These are phyloP conservation scores for Murraya paniculata DNA, from an alignment of 345 rosid species.

Conservation along the genomic window DNA sequence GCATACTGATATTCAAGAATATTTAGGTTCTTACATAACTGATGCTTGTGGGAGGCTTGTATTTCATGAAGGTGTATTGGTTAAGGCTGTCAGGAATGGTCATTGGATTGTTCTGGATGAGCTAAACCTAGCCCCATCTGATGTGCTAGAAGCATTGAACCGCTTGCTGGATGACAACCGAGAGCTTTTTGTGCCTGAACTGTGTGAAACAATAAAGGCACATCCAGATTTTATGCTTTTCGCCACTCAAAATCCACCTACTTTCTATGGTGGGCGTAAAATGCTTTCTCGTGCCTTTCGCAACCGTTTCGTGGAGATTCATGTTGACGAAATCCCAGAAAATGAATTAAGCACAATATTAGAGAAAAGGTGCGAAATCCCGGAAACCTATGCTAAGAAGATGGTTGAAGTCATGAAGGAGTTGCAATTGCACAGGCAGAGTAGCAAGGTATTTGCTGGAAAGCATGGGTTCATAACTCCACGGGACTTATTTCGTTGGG, in stretches of 20 bases:
- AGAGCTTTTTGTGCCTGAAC: slow-evolving; percentile 91
- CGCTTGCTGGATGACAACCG: slow-evolving; percentile 93
- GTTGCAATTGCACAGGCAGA: slow-evolving; percentile 84
- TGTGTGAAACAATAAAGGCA: slow-evolving; percentile 65
- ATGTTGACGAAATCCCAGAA: slow-evolving; percentile 95
- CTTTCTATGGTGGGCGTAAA: slow-evolving; percentile 92
- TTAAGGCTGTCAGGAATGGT: slow-evolving; percentile 87
- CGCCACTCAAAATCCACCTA: slow-evolving; percentile 97
- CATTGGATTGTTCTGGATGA: slow-evolving; percentile 95
- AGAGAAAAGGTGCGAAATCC: slow-evolving; percentile 61
- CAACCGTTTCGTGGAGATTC: slow-evolving; percentile 96
- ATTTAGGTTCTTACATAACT: slow-evolving; percentile 80
- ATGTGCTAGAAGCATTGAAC: slow-evolving; percentile 91
- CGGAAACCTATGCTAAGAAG: slow-evolving; percentile 66
- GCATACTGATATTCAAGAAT: slow-evolving; percentile 92
- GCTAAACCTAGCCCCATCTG: slow-evolving; percentile 94
- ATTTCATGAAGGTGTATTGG: slow-evolving; percentile 91
- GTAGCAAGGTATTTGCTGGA: slow-evolving; percentile 95
- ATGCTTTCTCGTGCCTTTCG: slow-evolving; percentile 97
- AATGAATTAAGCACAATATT: slow-evolving; percentile 73
- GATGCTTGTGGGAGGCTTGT: slow-evolving; percentile 85
- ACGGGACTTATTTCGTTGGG: slow-evolving; percentile 97
- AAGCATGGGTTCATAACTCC: slow-evolving; percentile 98
- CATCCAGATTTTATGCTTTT: slow-evolving; percentile 97
- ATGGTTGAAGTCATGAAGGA: slow-evolving; percentile 96